Evolutionary conservation across 805 yeast genomes (phyloP), one percentile per base, ranked within the genome.

Genomic region (Myxozyma kluyveri): DNA sequence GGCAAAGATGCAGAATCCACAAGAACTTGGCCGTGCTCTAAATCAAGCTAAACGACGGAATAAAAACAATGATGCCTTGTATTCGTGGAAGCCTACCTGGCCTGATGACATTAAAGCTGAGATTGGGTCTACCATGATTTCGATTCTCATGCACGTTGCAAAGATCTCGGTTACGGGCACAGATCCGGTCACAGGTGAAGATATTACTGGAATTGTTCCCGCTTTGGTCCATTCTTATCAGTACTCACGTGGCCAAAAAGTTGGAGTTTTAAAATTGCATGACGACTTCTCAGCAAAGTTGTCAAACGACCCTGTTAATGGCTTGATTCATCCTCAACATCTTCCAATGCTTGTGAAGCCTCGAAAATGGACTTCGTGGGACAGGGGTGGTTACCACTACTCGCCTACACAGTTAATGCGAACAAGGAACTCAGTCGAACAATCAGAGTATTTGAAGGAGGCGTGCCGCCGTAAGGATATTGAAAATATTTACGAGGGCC

Each of bases 331-430:
- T 62, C 96, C 98, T 0, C 97, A 91, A 67, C 75, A 79, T 56
- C 74, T 93, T 47, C 99, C 99, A 6, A 93, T 93, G 99, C 74
- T 93, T 44, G 84, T 86, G 6, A 80, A 81, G 56, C 99, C 99
- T n/a, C 74, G 82, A 49, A 88, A 88, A 3, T 93, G 99, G 99
- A 77, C 81, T 0, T 71, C 81, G 9, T 83, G 83, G 78, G 82
- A 83, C 63, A 78, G 79, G 50, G 99, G 99, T 60, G 99, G 97
- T 0, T 90, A 88, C 63, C 73, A 79, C 52, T 83, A 81, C 63
- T 75, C 85, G 12, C 81, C 78, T 56, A 75, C 81, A 17, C 69
- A 76, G 3, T 71, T 93, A 36, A 79, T 93, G 61, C 78, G 98
- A 66, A 79, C 88, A 14, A 86, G 80, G 62, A 90, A 86, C 62